phyloP scores from a whole-genome alignment of 2,329 filamentous ascomycete genomes.

The Colletotrichum lentis region DNA sequence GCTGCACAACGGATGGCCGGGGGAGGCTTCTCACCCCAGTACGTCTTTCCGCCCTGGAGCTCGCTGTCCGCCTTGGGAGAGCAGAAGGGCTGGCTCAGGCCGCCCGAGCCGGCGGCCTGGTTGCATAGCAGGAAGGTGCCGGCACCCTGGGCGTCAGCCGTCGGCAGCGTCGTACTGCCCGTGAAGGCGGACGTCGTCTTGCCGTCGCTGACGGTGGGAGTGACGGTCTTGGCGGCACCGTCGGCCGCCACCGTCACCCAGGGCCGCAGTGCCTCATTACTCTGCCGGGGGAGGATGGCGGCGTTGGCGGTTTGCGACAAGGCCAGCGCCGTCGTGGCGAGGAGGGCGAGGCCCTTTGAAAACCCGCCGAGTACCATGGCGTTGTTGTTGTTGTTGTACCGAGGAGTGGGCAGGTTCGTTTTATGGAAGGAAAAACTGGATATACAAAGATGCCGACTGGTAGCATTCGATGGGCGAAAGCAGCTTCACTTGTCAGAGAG shows the following conservation, averaged over 20 bases:
- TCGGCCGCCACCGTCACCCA: conserved; percentile 38
- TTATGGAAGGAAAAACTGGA: neutral
- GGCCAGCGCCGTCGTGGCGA: neutral
- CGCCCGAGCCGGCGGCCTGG: conserved; percentile 29
- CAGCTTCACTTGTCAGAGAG: conserved; percentile 16
- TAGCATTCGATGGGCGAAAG: conserved; percentile 8
- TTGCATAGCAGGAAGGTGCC: conserved; percentile 37
- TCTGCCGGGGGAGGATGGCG: conserved; percentile 27
- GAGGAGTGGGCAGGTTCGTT: neutral
- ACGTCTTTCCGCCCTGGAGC: conserved; percentile 33
- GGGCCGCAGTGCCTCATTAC: conserved; percentile 31
- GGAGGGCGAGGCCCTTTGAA: conserved; percentile 19
- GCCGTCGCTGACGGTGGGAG: conserved; percentile 36
- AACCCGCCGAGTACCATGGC: conserved; percentile 18
- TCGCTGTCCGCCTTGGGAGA: conserved; percentile 27
- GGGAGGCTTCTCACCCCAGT: conserved; percentile 31
- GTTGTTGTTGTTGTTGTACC: too few species aligned
- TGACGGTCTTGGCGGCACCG: conserved; percentile 32
- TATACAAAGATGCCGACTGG: conserved; percentile 13
- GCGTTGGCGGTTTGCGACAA: conserved; percentile 21
- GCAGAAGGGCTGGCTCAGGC: conserved; percentile 35
- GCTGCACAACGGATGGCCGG: too few species aligned
- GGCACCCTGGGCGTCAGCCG: conserved; percentile 30
- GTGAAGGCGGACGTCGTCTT: conserved; percentile 34
- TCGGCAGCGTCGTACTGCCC: conserved; percentile 26